Evolutionary conservation across 805 yeast genomes (phyloP).

Genomic region (Lachancea meyersii): DNA sequence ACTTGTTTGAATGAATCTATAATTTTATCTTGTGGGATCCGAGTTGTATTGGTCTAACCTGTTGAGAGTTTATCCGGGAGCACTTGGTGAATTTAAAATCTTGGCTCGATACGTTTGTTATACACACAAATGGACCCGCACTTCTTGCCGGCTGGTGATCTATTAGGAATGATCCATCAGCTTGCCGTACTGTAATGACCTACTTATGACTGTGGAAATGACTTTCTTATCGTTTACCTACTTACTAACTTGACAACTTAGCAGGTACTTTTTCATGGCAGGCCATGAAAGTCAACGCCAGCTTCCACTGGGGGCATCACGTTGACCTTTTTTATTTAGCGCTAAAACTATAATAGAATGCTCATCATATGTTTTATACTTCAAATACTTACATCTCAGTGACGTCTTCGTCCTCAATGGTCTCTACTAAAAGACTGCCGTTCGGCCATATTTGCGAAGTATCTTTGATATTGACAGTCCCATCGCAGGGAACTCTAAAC

Average conservation of each 20-base stretch:
- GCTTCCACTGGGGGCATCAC: constrained; percentile 7
- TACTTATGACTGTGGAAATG: not conserved
- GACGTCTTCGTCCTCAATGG: constrained; percentile 25
- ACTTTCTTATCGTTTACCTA: not conserved
- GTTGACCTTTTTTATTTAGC: not conserved
- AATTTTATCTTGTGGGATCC: constrained; percentile 5
- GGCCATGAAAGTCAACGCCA: not conserved
- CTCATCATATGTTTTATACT: not conserved
- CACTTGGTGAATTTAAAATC: not conserved
- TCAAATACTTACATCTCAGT: not conserved
- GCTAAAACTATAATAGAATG: not conserved
- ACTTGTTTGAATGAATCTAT: constrained; percentile 6
- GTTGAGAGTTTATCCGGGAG: not conserved
- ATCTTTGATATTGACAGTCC: constrained; percentile 33
- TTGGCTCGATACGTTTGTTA: no score
- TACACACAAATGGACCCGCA: no score
- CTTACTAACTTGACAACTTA: not conserved
- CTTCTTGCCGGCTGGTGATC: not conserved
- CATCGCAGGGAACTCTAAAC: constrained; percentile 36
- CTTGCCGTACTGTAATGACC: not conserved
- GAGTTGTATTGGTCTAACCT: not conserved
- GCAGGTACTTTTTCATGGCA: not conserved
- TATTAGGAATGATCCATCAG: not conserved
- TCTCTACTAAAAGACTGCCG: constrained; percentile 57
- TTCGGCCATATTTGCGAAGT: constrained; percentile 58